These are phyloP conservation scores for Lentinula boryana DNA, from an alignment of 768 basidiomycete species.

Conservation along the genomic window DNA sequence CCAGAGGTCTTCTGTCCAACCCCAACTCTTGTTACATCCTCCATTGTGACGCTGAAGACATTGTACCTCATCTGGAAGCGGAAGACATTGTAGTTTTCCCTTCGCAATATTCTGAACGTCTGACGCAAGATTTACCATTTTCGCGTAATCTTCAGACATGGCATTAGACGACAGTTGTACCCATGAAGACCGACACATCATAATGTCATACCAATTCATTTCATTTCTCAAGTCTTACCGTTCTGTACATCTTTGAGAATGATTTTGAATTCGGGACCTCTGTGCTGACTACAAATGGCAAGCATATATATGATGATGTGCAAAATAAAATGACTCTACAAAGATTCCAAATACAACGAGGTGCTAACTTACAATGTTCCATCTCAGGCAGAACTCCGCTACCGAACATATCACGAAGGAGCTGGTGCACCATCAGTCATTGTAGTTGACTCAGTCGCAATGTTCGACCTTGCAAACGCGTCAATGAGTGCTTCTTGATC, in stretches of 20 bases:
- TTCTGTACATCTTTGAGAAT: too few relatives aligned
- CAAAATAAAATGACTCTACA: neutral
- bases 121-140: too few relatives aligned
- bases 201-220: too few relatives aligned
- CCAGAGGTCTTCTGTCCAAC: constrained; percentile 17
- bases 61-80: constrained; percentile 30
- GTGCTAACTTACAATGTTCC: neutral
- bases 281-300: neutral
- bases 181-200: too few relatives aligned
- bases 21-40: constrained; percentile 50
- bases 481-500: constrained; percentile 81
- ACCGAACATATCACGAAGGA: neutral
- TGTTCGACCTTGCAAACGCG: constrained; percentile 60
- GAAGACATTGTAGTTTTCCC: constrained; percentile 68
- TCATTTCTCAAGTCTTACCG: too few relatives aligned
- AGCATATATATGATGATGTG: neutral
- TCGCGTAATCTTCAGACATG: neutral
- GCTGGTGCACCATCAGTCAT: neutral
- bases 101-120: constrained; percentile 43
- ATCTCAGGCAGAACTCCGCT: neutral
- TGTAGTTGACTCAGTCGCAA: constrained; percentile 22
- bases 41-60: constrained; percentile 67
- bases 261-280: too few relatives aligned
- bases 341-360: neutral
- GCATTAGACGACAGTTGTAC: too few relatives aligned